These are phyloP conservation scores for Psidium friedrichsthalianum DNA, from an alignment of 345 rosid genomes.

Conservation along the genomic window DNA sequence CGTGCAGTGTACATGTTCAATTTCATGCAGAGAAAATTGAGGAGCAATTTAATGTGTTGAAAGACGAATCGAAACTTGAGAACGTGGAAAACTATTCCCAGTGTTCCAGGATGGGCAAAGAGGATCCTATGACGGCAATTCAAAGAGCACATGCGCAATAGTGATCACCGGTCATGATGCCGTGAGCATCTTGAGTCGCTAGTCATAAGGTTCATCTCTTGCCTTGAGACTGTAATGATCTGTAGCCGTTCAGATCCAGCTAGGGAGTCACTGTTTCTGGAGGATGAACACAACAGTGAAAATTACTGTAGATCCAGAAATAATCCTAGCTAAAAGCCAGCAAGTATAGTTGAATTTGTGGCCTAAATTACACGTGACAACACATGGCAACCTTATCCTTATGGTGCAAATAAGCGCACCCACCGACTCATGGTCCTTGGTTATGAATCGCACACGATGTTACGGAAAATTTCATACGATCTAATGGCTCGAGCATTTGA, in stretches of 20 bases:
- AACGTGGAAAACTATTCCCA: not conserved
- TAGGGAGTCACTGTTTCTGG: not conserved
- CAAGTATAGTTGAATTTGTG: not conserved
- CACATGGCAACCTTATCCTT: not conserved
- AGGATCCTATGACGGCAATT: not conserved
- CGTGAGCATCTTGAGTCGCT: not conserved
- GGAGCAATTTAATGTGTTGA: not conserved
- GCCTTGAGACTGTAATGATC: not conserved
- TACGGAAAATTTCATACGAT: not conserved
- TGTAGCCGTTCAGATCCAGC: not conserved
- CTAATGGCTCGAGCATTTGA: not conserved
- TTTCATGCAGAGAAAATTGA: not conserved
- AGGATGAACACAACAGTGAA: not conserved
- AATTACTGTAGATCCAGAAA: not conserved
- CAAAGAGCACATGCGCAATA: not conserved
- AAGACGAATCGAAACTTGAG: not conserved
- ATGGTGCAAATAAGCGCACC: not conserved
- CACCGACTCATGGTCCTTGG: not conserved
- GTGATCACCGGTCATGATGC: not conserved
- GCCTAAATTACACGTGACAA: not conserved
- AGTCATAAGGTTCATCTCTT: not conserved
- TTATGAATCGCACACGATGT: not conserved
- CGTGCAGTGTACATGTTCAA: not conserved
- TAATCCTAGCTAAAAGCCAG: not conserved
- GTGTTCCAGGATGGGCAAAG: not conserved